A percentile compares a stretch with the other conserved stretches of the same genome.
phyloP scores from a whole-genome alignment of 1,284 basidiomycete genomes.

The Cutaneotrichosporon sp. region DNA sequence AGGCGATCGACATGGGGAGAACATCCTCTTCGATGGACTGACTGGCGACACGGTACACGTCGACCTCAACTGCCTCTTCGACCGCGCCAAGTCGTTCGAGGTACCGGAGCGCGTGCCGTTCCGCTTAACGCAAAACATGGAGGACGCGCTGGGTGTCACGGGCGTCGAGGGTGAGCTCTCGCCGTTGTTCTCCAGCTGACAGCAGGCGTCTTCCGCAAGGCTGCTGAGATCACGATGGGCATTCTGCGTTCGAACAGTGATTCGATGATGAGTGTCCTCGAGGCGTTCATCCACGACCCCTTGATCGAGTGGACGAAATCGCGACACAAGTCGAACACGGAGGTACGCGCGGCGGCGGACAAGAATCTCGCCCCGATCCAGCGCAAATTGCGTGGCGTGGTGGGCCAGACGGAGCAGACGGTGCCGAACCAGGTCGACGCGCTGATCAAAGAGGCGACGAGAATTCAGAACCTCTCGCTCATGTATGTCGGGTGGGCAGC shows the following conservation, averaged over 20 bases:
- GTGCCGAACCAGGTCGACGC: conserved; percentile 84
- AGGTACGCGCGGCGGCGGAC: conserved; percentile 65
- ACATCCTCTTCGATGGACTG: conserved; percentile 86
- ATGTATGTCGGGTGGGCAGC: conserved; percentile 74
- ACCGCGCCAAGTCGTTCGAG: conserved; percentile 87
- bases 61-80: conserved; percentile 97
- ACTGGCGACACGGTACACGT: conserved; percentile 94
- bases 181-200: neutral
- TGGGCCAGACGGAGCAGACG: conserved; percentile 58
- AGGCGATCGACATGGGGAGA: conserved; percentile 97
- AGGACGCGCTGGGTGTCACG: conserved; percentile 90
- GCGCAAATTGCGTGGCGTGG: conserved; percentile 74
- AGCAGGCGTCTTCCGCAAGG: conserved; percentile 82
- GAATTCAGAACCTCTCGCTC: conserved; percentile 63
- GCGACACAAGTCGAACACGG: conserved; percentile 25
- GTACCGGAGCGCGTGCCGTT: conserved; percentile 94
- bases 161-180: conserved; percentile 74
- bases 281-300: conserved; percentile 97
- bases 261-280: conserved; percentile 91
- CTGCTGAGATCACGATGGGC: conserved; percentile 87
- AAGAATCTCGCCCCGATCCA: conserved; percentile 74
- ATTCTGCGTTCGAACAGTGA: conserved; percentile 89
- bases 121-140: conserved; percentile 89
- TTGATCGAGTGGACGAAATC: conserved; percentile 93
- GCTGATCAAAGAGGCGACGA: conserved; percentile 82